Evolutionary conservation across 164 flowering plant species (phyloP), one percentile per base, ranked within the genome.

Genomic region (Sextonia rubra): DNA sequence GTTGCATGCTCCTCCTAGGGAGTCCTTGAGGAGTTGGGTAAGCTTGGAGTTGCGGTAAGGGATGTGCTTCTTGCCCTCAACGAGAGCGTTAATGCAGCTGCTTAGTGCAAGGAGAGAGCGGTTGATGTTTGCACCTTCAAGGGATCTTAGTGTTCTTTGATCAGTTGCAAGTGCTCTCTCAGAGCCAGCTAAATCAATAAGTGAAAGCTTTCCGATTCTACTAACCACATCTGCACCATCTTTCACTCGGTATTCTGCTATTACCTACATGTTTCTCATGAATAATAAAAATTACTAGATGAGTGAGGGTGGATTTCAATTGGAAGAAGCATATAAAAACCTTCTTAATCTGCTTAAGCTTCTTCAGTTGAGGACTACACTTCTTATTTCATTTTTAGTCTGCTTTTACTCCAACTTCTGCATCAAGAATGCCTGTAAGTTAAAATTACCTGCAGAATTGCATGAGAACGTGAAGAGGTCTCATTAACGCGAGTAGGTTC

Each of bases 81-180:
- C 98, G 64, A 94, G 94, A 26, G 97, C 96, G 72, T 91, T 94
- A 74, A 94, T 94, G 85, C 98, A 94, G 79, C 97, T 94, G 79
- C 98, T 94, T 24, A 94, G 86, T 20, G 98, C 96, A 65, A 94
- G 97, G 47, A 94, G 90, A 25, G 98, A 94, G 68, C 91, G 85
- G 69, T 94, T 94, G 68, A 94, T 94, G 82, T 94, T 94, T 67
- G 98, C 98, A 48, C 98, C 98, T 74, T 94, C 97, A 14, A 91
- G 80, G 61, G 97, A 91, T 78, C 98, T 82, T 12, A 91, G 77
- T 20, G 98, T 91, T 80, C 97, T 84, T 79, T 88, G 98, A 82
- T 94, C 98, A 62, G 98, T 94, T 14, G 98, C 98, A 73, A 88
- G 85, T 44, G 98, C 97, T 80, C 98, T 86, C 84, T 94, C 98